phyloP scores from a whole-genome alignment of 2,329 filamentous ascomycete species.

The Geoglossum cookeanum region DNA sequence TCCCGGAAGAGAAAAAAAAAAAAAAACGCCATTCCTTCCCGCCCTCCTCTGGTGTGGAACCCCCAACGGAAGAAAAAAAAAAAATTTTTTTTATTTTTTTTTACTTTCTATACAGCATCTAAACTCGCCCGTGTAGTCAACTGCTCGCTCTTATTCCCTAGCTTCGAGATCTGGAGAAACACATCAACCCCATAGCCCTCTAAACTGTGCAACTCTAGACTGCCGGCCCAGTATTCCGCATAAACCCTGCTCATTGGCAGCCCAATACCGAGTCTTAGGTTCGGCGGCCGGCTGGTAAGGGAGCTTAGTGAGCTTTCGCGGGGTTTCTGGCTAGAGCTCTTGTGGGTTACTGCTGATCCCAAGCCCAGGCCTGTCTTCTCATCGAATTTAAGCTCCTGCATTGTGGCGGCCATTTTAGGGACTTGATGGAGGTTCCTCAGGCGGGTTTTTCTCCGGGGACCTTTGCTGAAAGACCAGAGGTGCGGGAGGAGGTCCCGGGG shows the following conservation, averaged over 20 bases:
- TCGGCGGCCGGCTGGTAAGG: constrained; percentile 64
- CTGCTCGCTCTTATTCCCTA: constrained; percentile 97
- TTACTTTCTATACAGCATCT: constrained; percentile 27
- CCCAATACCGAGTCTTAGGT: constrained; percentile 79
- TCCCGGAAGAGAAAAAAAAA: neutral
- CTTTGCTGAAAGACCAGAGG: constrained; percentile 94
- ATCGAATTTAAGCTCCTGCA: constrained; percentile 56
- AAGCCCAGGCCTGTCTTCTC: constrained; percentile 16
- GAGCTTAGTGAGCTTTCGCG: constrained; percentile 48
- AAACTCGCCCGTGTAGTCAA: constrained; percentile 41
- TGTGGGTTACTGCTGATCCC: constrained; percentile 1
- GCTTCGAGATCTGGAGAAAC: constrained; percentile 86
- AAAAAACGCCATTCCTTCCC: neutral
- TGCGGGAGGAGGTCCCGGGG: constrained; percentile 69
- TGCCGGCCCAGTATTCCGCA: constrained; percentile 95
- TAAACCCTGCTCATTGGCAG: constrained; percentile 87
- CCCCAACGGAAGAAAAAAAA: neutral
- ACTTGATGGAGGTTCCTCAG: constrained; percentile 76
- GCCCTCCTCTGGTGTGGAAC: neutral
- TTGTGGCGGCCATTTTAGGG: constrained; percentile 78
- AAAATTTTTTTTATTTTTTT: too few relatives aligned
- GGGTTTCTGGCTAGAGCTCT: neutral
- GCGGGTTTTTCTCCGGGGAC: constrained; percentile 55
- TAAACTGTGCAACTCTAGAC: constrained; percentile 71
- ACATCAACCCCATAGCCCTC: constrained; percentile 94